phyloP scores from a whole-genome alignment of 306 rosid genomes.

The Lathyrus aphaca region DNA sequence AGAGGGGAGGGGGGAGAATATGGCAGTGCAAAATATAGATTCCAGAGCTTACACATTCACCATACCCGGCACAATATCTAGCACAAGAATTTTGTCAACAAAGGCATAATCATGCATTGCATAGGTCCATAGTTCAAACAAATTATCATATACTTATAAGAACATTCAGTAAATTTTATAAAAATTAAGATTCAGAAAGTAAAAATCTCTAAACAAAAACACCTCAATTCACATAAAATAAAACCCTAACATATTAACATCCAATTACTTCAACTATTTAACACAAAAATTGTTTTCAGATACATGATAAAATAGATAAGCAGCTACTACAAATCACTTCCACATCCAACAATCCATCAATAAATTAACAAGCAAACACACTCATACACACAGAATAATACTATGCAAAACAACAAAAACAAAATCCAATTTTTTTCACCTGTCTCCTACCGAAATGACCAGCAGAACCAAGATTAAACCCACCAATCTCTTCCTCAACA shows the following conservation, averaged over 20 bases:
- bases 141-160: conserved; percentile 17
- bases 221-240: neutral
- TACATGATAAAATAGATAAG: neutral
- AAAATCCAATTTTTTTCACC: conserved; percentile 45
- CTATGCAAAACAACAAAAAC: conserved; percentile 8
- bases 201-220: conserved; percentile 5
- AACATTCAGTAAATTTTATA: conserved; percentile 1
- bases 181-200: neutral
- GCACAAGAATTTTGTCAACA: neutral
- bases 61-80: too few relatives aligned
- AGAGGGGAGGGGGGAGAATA: neutral
- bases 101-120: conserved; percentile 3
- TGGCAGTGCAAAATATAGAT: conserved; percentile 8
- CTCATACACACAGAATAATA: neutral
- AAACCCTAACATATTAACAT: conserved; percentile 3
- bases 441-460: conserved; percentile 80
- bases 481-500: conserved; percentile 67
- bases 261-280: conserved; percentile 2
- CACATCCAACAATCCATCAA: conserved; percentile 13
- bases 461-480: conserved; percentile 65
- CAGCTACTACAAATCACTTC: neutral
- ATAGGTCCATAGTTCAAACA: conserved; percentile 14
- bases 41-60: conserved; percentile 10
- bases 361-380: conserved; percentile 13
- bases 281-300: neutral